Evolutionary conservation across 345 rosid species (phyloP).

Genomic region (Gossypium turneri): DNA sequence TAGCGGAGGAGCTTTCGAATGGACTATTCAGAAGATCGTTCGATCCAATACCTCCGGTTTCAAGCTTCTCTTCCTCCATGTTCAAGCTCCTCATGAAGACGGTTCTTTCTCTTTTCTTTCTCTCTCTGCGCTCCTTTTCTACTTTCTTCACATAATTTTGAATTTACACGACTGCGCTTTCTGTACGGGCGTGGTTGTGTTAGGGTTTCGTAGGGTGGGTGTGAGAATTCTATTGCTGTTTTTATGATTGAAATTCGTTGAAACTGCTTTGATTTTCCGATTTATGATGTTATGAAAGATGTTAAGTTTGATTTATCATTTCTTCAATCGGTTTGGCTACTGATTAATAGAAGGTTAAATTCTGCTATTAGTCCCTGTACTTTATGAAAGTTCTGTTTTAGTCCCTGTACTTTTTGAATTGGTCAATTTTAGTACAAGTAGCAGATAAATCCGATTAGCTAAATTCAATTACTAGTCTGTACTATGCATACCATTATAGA

Average conservation of each 20-base stretch:
- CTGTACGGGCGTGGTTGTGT: neutral
- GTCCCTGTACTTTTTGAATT: too few species aligned
- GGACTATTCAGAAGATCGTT: slow-evolving; percentile 81
- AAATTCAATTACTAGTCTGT: too few species aligned
- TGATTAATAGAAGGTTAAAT: neutral
- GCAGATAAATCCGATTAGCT: too few species aligned
- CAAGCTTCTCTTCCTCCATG: slow-evolving; percentile 47
- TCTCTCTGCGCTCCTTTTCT: neutral
- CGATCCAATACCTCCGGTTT: slow-evolving; percentile 69
- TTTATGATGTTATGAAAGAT: neutral
- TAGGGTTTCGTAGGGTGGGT: neutral
- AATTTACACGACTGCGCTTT: neutral
- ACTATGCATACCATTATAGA: too few species aligned
- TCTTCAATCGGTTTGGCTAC: neutral
- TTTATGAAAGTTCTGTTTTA: too few species aligned
- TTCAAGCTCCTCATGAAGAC: slow-evolving; percentile 69
- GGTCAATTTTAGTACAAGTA: too few species aligned
- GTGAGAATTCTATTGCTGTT: neutral
- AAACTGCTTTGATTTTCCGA: neutral
- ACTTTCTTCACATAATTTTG: neutral
- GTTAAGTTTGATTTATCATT: neutral
- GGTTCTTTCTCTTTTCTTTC: slow-evolving; percentile 35
- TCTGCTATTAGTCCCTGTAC: too few species aligned
- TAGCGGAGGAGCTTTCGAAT: slow-evolving; percentile 82
- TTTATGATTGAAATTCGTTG: too few species aligned